Evolutionary conservation across 2,329 filamentous ascomycete genomes (phyloP).

Genomic region (Cephalotrichum gorgonifer): DNA sequence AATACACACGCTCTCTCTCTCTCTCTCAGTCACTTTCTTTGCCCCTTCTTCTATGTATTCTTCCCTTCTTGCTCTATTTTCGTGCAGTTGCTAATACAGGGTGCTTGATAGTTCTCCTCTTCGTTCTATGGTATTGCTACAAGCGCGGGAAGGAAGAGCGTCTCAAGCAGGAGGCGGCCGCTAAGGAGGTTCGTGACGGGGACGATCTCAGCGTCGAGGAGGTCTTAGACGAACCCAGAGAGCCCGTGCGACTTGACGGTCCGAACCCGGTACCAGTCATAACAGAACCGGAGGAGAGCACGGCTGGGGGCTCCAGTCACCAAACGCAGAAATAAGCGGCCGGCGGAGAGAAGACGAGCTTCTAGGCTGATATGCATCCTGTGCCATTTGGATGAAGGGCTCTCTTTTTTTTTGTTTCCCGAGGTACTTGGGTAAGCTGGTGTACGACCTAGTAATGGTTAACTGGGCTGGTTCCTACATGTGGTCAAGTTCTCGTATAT

Average conservation of each 20-base stretch:
- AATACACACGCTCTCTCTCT: no score
- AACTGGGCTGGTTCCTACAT: not conserved
- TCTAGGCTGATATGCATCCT: not conserved
- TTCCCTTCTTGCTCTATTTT: not conserved
- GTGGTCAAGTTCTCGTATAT: not conserved
- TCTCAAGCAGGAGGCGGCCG: slow-evolving; percentile 47
- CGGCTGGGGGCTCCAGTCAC: not conserved
- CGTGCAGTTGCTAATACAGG: not conserved
- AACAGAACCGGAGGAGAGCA: not conserved
- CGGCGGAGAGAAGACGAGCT: not conserved
- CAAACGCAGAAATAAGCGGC: not conserved
- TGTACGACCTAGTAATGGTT: not conserved
- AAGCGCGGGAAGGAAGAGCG: slow-evolving; percentile 84
- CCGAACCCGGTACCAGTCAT: not conserved
- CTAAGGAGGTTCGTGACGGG: slow-evolving; percentile 10
- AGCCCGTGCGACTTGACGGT: not conserved
- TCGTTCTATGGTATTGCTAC: slow-evolving; percentile 96
- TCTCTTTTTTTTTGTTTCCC: no score
- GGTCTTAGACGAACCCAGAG: not conserved
- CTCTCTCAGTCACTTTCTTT: no score
- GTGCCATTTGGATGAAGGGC: no score
- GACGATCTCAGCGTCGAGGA: slow-evolving; percentile 28
- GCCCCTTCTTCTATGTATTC: not conserved
- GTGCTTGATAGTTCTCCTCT: slow-evolving; percentile 69
- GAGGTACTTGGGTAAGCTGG: no score